Conservation (phyloP, 2,329 filamentous ascomycete species). For the Ilyonectria sp. region DNA sequence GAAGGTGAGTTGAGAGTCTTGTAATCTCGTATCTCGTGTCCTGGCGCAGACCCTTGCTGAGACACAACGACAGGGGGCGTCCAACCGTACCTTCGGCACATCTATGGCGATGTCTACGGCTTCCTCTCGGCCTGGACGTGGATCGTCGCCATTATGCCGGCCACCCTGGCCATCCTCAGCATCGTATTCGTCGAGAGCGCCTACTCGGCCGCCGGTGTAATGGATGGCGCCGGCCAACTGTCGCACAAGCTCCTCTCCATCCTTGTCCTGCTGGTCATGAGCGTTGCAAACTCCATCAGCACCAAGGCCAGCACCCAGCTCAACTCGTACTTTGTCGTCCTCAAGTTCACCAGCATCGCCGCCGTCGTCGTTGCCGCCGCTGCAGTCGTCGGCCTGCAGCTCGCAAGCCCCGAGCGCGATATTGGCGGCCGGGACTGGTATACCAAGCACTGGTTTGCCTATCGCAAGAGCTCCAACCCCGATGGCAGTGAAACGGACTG, state of each 20-base stretch:
- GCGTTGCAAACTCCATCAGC: conserved; percentile 69
- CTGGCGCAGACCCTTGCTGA: conserved; percentile 16
- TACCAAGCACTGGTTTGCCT: conserved; percentile 68
- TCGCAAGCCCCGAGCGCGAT: conserved; percentile 53
- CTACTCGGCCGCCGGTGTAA: conserved; percentile 66
- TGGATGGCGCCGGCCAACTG: conserved; percentile 59
- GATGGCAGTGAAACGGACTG: conserved; percentile 66
- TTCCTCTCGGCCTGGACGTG: conserved; percentile 77
- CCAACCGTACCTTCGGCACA: conserved; percentile 73
- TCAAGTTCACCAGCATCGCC: conserved; percentile 66
- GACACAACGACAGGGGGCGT: conserved; percentile 63
- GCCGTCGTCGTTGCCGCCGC: conserved; percentile 65
- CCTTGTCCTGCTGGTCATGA: conserved; percentile 62
- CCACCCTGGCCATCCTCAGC: conserved; percentile 74
- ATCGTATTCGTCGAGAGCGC: conserved; percentile 76
- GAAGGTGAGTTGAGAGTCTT: conserved; percentile 59
- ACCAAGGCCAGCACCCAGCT: conserved; percentile 69
- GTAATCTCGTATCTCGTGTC: background rate
- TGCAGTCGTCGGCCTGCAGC: conserved; percentile 61
- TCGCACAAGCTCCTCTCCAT: conserved; percentile 68
- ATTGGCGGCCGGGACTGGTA: conserved; percentile 67
- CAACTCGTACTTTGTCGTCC: conserved; percentile 69
- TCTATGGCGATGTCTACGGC: conserved; percentile 73
- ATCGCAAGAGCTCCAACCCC: conserved; percentile 64
- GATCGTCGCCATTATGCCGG: conserved; percentile 76